Evolutionary conservation across 2,329 filamentous ascomycete species (phyloP), one percentile per base, ranked within the genome.

Genomic region (Phialophora chinensis): DNA sequence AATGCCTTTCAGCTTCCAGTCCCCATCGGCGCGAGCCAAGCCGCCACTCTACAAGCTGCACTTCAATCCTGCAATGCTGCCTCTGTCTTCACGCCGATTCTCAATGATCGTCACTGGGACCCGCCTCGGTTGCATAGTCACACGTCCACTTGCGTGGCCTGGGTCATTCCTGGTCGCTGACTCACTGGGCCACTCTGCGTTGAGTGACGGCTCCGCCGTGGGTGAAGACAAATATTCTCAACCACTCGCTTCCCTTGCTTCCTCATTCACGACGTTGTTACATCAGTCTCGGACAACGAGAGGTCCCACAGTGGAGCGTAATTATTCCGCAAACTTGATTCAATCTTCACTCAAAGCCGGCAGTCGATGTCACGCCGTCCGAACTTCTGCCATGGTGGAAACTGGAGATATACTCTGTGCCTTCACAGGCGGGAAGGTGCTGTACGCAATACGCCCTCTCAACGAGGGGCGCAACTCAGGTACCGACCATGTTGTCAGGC

Each of bases 391-490:
- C 38, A 55, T 60, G 56, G 57, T 66, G 25, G 56, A 69, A 44
- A 33, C 64, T 44, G 64, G 67, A 56, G 67, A 69, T 31, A 62
- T 65, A 64, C 31, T 69, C 25, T 69, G 67, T 23, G 65, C 62
- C 23, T 62, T 69, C 38, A 54, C 35, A 7, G 67, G 67, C 10
- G 67, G 67, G 6, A 55, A 33, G 38, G 61, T 69, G 12, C 49
- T 69, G 12, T 69, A 65, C 49, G 53, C 58, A 23, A 27, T 66
- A 14, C 59, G 66, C 2, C 66, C 62, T 7, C 29, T 63, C 14
- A 27, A 52, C 10, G 23, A 25, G 38, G 31, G 12, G 11, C n/a
- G 6, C 23, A 38, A 33, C 23, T 12, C 47, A 29, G 12, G 11
- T 31, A 2, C 25, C 52, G 25, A 55, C 27, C 27, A 55, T n/a